Conservation (phyloP, 495 filamentous ascomycete species). For the Aeminium ludgeri region DNA sequence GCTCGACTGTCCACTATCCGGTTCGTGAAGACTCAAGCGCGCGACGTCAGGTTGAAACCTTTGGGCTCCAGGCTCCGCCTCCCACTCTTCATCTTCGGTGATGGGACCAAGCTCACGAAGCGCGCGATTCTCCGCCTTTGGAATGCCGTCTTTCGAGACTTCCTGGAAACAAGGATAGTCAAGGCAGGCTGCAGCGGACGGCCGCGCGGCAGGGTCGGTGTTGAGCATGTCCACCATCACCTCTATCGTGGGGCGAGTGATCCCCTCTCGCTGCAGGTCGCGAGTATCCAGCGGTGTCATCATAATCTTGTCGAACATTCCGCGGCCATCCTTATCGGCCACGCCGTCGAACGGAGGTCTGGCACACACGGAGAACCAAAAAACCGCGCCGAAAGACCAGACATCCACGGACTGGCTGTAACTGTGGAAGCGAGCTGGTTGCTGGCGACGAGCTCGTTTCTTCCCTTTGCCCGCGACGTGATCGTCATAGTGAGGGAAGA, state of each 20-base stretch:
- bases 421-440: slow-evolving; percentile 24
- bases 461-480: slow-evolving; percentile 16
- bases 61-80: slow-evolving; percentile 32
- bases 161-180: slow-evolving; percentile 49
- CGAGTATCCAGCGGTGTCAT: slow-evolving; percentile 44
- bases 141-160: slow-evolving; percentile 4
- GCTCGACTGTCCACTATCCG: slow-evolving; percentile 9
- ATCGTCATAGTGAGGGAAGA: slow-evolving; percentile 61
- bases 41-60: slow-evolving; percentile 44
- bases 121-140: neutral
- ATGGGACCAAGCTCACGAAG: slow-evolving; percentile 26
- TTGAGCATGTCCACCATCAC: slow-evolving; percentile 65
- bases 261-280: slow-evolving; percentile 34
- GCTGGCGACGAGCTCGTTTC: slow-evolving; percentile 34
- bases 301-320: slow-evolving; percentile 76
- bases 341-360: slow-evolving; percentile 63
- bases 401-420: slow-evolving; percentile 86
- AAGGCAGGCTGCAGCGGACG: slow-evolving; percentile 45
- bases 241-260: slow-evolving; percentile 50
- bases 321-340: slow-evolving; percentile 35
- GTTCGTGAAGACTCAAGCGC: slow-evolving; percentile 47
- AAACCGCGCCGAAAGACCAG: slow-evolving; percentile 83
- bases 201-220: slow-evolving; percentile 48
- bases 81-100: slow-evolving; percentile 35
- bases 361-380: slow-evolving; percentile 63